A percentile compares a stretch with the other conserved stretches of the same genome.
Conservation (phyloP, 2,329 filamentous ascomycete species). For the Penicillium capsulatum region DNA sequence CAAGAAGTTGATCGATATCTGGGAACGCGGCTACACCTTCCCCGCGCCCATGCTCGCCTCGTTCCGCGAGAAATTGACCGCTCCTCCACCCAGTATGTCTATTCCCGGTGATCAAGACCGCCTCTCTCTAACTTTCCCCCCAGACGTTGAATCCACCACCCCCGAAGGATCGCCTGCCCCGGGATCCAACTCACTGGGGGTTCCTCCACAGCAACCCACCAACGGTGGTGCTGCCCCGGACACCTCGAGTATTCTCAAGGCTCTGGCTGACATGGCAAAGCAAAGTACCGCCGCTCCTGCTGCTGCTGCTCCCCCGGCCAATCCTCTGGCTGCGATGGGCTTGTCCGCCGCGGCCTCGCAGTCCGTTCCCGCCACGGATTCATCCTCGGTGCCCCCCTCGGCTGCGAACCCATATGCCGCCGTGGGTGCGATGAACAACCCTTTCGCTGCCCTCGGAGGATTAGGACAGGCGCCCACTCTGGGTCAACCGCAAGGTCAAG, state of each 20-base stretch:
- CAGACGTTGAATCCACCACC: conserved; percentile 65
- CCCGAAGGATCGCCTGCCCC: conserved; percentile 55
- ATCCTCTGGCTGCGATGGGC: conserved; percentile 49
- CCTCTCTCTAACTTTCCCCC: conserved; percentile 31
- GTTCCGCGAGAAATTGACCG: conserved; percentile 76
- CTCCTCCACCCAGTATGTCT: conserved; percentile 62
- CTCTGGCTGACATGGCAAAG: conserved; percentile 74
- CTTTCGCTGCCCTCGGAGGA: conserved; percentile 47
- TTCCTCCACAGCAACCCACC: conserved; percentile 22
- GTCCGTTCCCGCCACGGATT: conserved; percentile 42
- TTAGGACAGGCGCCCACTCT: conserved; percentile 34
- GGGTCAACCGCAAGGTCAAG: conserved; percentile 39
- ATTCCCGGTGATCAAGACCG: no score
- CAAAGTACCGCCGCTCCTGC: conserved; percentile 59
- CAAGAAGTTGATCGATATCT: conserved; percentile 91
- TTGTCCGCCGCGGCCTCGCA: conserved; percentile 42
- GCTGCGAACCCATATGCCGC: conserved; percentile 54
- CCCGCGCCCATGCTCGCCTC: conserved; percentile 71
- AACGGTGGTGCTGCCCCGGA: conserved; percentile 45
- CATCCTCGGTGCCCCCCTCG: conserved; percentile 45
- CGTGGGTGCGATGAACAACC: conserved; percentile 45
- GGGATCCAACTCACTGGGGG: conserved; percentile 40
- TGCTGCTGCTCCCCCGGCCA: conserved; percentile 32
- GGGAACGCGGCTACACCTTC: conserved; percentile 94
- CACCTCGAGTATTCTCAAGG: conserved; percentile 67